These are phyloP conservation scores for Pestalotiopsis sp. DNA, from an alignment of 2,329 filamentous ascomycete genomes.

Conservation along the genomic window DNA sequence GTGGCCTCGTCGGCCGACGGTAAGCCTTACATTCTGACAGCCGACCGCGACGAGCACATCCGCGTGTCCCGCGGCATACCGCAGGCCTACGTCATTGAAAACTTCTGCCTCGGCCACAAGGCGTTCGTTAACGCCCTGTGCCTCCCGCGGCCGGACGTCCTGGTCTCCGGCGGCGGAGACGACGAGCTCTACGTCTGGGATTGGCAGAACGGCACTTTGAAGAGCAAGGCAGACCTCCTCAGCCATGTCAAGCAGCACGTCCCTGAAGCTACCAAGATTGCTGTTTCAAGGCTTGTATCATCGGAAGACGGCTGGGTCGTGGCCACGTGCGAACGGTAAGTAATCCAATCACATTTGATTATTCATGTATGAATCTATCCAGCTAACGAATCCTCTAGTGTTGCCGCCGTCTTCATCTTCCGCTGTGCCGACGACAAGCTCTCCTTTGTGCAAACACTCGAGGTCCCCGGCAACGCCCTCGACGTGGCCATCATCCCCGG, in stretches of 20 bases:
- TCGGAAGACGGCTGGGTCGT: constrained; percentile 35
- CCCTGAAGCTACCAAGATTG: constrained; percentile 42
- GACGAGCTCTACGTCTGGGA: constrained; percentile 79
- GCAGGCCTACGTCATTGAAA: constrained; percentile 86
- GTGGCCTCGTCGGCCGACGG: constrained; percentile 46
- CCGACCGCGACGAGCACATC: constrained; percentile 73
- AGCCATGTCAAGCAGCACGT: constrained; percentile 40
- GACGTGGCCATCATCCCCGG: constrained; percentile 43
- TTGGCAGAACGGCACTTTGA: constrained; percentile 64
- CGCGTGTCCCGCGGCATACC: constrained; percentile 80
- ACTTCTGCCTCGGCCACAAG: constrained; percentile 85
- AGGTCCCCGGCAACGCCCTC: constrained; percentile 68
- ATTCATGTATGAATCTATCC: constrained; percentile 20
- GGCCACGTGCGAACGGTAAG: constrained; percentile 49
- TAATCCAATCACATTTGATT: constrained; percentile 20
- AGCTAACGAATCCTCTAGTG: constrained; percentile 33
- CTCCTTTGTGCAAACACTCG: constrained; percentile 50
- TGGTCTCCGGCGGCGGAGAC: constrained; percentile 89
- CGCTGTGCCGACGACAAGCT: constrained; percentile 52
- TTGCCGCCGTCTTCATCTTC: constrained; percentile 69
- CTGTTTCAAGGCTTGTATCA: constrained; percentile 48
- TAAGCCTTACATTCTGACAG: constrained; percentile 56
- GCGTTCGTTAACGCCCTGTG: constrained; percentile 82
- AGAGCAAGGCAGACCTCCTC: constrained; percentile 58
- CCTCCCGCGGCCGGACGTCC: constrained; percentile 62